These are phyloP conservation scores for Bullera alba DNA, from an alignment of 768 basidiomycete species.

Conservation along the genomic window DNA sequence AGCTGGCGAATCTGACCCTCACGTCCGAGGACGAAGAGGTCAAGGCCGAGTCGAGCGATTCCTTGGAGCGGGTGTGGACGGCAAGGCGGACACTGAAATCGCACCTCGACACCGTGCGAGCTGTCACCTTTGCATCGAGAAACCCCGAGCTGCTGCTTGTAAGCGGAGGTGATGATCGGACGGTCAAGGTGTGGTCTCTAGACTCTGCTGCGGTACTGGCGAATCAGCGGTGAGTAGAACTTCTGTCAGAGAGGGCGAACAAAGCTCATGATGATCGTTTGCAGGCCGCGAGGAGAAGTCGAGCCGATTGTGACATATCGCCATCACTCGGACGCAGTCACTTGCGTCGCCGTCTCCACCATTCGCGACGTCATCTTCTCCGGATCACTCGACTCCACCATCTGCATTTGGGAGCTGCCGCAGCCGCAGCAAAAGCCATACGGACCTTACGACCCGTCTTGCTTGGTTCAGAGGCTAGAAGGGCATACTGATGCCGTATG, in stretches of 20 bases:
- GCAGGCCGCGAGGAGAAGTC: too few relatives aligned
- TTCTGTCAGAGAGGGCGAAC: not conserved
- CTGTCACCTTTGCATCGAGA: slow-evolving; percentile 60
- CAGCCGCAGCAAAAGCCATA: slow-evolving; percentile 74
- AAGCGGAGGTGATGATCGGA: slow-evolving; percentile 91
- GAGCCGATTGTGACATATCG: slow-evolving; percentile 90
- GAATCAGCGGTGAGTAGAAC: not conserved
- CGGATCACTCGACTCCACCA: slow-evolving; percentile 85
- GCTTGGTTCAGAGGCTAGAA: slow-evolving; percentile 69
- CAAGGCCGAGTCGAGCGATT: slow-evolving; percentile 46
- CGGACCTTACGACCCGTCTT: slow-evolving; percentile 76
- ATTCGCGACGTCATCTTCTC: slow-evolving; percentile 72
- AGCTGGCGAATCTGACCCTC: slow-evolving; percentile 50
- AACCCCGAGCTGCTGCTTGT: slow-evolving; percentile 80
- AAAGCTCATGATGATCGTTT: not conserved
- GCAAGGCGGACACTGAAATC: slow-evolving; percentile 79
- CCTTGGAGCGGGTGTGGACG: slow-evolving; percentile 68
- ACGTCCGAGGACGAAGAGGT: slow-evolving; percentile 62
- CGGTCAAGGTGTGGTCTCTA: slow-evolving; percentile 92
- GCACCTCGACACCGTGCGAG: slow-evolving; percentile 90
- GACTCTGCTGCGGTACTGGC: too few relatives aligned
- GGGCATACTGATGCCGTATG: slow-evolving; percentile 95
- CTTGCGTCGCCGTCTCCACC: slow-evolving; percentile 59
- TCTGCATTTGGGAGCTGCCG: slow-evolving; percentile 84
- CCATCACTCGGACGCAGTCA: slow-evolving; percentile 86